These are phyloP conservation scores for Debaryomyces sp. DNA, from an alignment of 1,139 yeast genomes.

Conservation along the genomic window DNA sequence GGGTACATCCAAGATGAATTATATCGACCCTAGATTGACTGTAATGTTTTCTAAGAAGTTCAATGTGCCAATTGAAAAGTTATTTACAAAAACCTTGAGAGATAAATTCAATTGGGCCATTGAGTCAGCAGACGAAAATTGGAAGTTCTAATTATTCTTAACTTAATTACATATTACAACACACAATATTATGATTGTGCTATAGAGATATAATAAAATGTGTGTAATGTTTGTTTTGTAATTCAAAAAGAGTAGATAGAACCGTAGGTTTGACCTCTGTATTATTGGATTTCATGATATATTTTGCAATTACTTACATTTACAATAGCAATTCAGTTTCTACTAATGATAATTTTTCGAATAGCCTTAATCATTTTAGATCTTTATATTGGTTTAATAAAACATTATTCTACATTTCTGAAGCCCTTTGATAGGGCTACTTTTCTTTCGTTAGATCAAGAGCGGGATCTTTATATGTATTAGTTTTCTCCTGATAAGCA, in stretches of 20 bases:
- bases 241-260: too few species aligned
- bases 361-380: too few species aligned
- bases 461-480: slow-evolving; percentile 2
- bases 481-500: slow-evolving; percentile 16
- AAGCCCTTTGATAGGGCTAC: background rate
- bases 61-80: slow-evolving; percentile 87
- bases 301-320: too few species aligned
- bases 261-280: too few species aligned
- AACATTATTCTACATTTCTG: too few species aligned
- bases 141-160: slow-evolving; percentile 65
- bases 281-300: too few species aligned
- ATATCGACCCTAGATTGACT: slow-evolving; percentile 91
- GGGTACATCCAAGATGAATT: slow-evolving; percentile 91
- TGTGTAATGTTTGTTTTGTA: background rate
- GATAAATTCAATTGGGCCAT: slow-evolving; percentile 97
- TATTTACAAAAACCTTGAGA: slow-evolving; percentile 86
- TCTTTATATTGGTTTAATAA: background rate
- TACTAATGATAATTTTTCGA: too few species aligned
- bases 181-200: background rate
- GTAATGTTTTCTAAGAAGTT: slow-evolving; percentile 88
- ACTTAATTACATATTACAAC: background rate
- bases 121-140: slow-evolving; percentile 82
- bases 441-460: background rate
- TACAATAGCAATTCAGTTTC: too few species aligned
- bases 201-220: background rate